A percentile compares a stretch with the other conserved stretches of the same genome.
These are phyloP conservation scores for Solanum medicagineum DNA, from an alignment of 257 asterid genomes.

Conservation along the genomic window DNA sequence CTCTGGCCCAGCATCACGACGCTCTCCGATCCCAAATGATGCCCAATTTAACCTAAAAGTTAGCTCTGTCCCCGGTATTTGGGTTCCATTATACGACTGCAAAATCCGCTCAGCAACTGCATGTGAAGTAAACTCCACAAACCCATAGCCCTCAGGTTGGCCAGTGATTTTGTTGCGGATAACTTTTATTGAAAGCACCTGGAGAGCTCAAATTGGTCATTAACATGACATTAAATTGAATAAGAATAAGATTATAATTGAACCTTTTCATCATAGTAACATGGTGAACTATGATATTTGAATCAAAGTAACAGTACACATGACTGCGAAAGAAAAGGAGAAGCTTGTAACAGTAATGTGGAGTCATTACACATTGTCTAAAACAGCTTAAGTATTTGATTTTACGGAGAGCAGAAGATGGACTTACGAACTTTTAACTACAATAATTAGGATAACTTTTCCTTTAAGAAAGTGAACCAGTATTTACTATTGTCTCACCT, in stretches of 20 bases:
- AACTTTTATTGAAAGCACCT: slow-evolving; percentile 88
- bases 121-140: slow-evolving; percentile 79
- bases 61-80: slow-evolving; percentile 90
- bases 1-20: slow-evolving; percentile 85
- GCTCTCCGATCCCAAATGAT: slow-evolving; percentile 85
- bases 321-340: neutral
- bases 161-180: slow-evolving; percentile 86
- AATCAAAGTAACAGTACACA: neutral
- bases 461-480: neutral
- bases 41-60: slow-evolving; percentile 99
- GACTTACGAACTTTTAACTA: neutral
- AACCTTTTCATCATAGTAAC: neutral
- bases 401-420: neutral
- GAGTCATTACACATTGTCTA: neutral
- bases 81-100: slow-evolving; percentile 81
- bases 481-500: neutral
- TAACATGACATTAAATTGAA: neutral
- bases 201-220: slow-evolving; percentile 6
- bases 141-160: slow-evolving; percentile 94
- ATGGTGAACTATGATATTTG: neutral
- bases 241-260: neutral
- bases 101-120: slow-evolving; percentile 76
- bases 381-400: neutral
- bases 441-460: neutral
- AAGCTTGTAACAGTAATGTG: neutral